A percentile compares a stretch with the other conserved stretches of the same genome.
Conservation (phyloP, 1,284 basidiomycete genomes). For the Trichosporon faecale region DNA sequence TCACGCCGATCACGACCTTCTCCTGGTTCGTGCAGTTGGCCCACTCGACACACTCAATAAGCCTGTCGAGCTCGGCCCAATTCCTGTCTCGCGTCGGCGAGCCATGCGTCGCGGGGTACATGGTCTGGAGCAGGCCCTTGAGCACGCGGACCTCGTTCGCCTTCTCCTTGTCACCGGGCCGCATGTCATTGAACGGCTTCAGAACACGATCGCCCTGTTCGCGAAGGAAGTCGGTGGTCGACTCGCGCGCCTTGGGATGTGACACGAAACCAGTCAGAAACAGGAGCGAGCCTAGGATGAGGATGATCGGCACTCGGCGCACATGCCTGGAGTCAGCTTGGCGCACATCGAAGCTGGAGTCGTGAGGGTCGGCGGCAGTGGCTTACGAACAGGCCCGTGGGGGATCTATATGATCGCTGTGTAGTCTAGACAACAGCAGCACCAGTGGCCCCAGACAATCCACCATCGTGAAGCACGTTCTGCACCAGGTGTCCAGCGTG, state of each 20-base stretch:
- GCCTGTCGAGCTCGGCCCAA: conserved; percentile 20
- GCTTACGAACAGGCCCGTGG: not conserved
- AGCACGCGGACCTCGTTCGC: conserved; percentile 18
- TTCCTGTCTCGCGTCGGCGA: not conserved
- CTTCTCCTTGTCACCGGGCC: not conserved
- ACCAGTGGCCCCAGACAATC: no score
- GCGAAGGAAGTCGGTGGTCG: not conserved
- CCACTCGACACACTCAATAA: conserved; percentile 27
- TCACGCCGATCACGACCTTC: conserved; percentile 33
- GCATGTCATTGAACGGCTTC: not conserved
- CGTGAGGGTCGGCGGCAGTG: no score
- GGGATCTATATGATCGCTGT: not conserved
- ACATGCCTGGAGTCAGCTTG: not conserved
- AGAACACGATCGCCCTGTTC: not conserved
- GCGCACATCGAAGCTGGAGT: no score
- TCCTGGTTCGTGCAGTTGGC: conserved; percentile 30
- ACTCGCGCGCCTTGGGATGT: not conserved
- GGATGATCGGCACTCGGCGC: not conserved
- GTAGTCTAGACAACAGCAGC: no score
- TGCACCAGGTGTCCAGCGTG: no score
- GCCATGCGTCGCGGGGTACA: conserved; percentile 13
- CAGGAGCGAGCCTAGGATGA: not conserved
- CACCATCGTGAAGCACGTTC: no score
- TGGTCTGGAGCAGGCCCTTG: conserved; percentile 14
- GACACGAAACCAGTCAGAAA: not conserved